These are phyloP conservation scores for Dendryphion nanum DNA, from an alignment of 2,329 filamentous ascomycete species.

Conservation along the genomic window DNA sequence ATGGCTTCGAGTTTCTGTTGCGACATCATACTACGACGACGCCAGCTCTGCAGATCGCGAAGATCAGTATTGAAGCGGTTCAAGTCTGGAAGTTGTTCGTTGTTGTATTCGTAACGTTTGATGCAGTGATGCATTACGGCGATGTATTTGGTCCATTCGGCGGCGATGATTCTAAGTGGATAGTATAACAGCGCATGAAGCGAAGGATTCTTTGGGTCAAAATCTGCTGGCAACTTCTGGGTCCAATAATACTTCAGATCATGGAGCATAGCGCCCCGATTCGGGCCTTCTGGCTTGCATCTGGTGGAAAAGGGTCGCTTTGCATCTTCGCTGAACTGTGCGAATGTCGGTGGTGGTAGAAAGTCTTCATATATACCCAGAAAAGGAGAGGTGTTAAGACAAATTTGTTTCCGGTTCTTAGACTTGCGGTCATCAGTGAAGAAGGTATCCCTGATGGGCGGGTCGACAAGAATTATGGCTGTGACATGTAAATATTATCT, in stretches of 20 bases:
- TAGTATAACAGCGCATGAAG: slow-evolving; percentile 16
- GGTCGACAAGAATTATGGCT: too few species aligned
- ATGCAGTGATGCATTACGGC: slow-evolving; percentile 20
- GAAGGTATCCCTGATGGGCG: too few species aligned
- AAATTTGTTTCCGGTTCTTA: too few species aligned
- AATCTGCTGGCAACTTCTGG: slow-evolving; percentile 3
- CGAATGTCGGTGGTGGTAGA: slow-evolving; percentile 3
- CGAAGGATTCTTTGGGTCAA: slow-evolving; percentile 5
- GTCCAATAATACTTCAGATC: not conserved
- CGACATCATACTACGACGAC: slow-evolving; percentile 17
- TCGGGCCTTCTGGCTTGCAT: slow-evolving; percentile 1
- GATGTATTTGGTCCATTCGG: slow-evolving; percentile 23
- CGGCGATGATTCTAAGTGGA: slow-evolving; percentile 17
- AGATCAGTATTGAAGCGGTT: slow-evolving; percentile 18
- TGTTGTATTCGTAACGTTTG: slow-evolving; percentile 20
- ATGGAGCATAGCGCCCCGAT: not conserved
- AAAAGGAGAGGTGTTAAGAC: slow-evolving; percentile 4
- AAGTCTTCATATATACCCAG: slow-evolving; percentile 16
- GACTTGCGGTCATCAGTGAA: too few species aligned
- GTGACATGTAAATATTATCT: too few species aligned
- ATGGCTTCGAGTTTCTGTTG: slow-evolving; percentile 11
- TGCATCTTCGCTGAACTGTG: too few species aligned
- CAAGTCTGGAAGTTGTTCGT: slow-evolving; percentile 8
- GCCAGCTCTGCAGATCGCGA: slow-evolving; percentile 21
- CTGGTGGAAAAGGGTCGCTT: too few species aligned